phyloP scores from a whole-genome alignment of 768 basidiomycete genomes.

The Tubosaeta sp. region DNA sequence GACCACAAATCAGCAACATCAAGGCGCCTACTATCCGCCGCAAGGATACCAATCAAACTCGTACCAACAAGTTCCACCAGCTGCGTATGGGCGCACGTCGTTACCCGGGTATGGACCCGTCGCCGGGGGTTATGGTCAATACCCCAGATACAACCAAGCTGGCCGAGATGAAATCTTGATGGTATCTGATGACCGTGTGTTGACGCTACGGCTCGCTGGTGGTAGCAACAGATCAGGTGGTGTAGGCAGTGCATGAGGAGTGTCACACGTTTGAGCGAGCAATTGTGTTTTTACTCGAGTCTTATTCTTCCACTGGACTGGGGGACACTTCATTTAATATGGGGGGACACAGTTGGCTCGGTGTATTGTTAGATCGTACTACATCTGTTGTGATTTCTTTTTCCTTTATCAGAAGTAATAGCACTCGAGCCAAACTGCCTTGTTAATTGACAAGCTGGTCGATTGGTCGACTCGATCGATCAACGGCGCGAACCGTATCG shows the following conservation, averaged over 20 bases:
- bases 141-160: conserved; percentile 44
- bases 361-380: conserved; percentile 26
- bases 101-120: conserved; percentile 25
- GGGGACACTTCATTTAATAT: conserved; percentile 7
- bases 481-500: no score
- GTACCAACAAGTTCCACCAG: conserved; percentile 29
- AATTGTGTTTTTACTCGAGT: conserved; percentile 9
- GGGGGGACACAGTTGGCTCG: conserved; percentile 1
- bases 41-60: conserved; percentile 29
- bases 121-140: conserved; percentile 36
- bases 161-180: conserved; percentile 84
- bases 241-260: background rate
- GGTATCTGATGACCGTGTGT: conserved; percentile 83
- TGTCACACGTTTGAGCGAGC: background rate
- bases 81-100: conserved; percentile 25
- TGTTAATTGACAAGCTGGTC: no score
- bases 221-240: conserved; percentile 13
- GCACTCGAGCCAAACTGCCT: no score
- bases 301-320: conserved; percentile 14
- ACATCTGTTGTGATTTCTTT: conserved; percentile 28
- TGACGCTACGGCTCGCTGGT: conserved; percentile 57
- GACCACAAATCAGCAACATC: conserved; percentile 35
- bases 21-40: conserved; percentile 32
- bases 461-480: no score
- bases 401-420: background rate